These are phyloP conservation scores for Mycena albidolilacea DNA, from an alignment of 768 basidiomycete genomes.

Conservation along the genomic window DNA sequence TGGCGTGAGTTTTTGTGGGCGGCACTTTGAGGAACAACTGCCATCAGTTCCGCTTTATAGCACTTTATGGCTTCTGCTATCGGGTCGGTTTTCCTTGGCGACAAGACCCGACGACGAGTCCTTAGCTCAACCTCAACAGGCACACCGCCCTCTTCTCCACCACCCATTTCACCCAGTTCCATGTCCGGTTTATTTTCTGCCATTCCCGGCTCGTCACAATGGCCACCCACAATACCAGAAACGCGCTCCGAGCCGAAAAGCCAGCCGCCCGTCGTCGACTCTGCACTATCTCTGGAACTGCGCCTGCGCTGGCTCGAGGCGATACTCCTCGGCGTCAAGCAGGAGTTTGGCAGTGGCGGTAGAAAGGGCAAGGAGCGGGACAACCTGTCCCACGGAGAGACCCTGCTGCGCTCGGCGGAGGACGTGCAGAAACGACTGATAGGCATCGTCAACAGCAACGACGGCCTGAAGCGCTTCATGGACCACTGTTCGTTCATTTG, in stretches of 20 bases:
- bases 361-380: conserved; percentile 57
- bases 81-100: conserved; percentile 77
- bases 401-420: conserved; percentile 71
- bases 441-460: conserved; percentile 74
- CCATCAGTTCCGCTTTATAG: too few relatives aligned
- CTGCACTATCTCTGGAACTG: conserved; percentile 79
- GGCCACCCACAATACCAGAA: conserved; percentile 39
- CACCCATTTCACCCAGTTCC: conserved; percentile 57
- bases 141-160: conserved; percentile 55
- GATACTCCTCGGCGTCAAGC: conserved; percentile 75
- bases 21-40: too few relatives aligned
- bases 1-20: too few relatives aligned
- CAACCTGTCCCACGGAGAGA: conserved; percentile 66
- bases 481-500: conserved; percentile 68
- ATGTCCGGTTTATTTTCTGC: conserved; percentile 52
- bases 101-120: conserved; percentile 77
- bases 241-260: conserved; percentile 16
- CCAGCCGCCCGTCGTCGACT: conserved; percentile 63
- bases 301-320: conserved; percentile 88
- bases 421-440: conserved; percentile 73
- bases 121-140: conserved; percentile 59
- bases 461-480: conserved; percentile 82
- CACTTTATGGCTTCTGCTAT: neutral
- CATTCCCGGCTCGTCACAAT: conserved; percentile 40
- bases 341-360: conserved; percentile 48